phyloP scores from a whole-genome alignment of 495 filamentous ascomycete species.

The Lentithecium fluviatile region DNA sequence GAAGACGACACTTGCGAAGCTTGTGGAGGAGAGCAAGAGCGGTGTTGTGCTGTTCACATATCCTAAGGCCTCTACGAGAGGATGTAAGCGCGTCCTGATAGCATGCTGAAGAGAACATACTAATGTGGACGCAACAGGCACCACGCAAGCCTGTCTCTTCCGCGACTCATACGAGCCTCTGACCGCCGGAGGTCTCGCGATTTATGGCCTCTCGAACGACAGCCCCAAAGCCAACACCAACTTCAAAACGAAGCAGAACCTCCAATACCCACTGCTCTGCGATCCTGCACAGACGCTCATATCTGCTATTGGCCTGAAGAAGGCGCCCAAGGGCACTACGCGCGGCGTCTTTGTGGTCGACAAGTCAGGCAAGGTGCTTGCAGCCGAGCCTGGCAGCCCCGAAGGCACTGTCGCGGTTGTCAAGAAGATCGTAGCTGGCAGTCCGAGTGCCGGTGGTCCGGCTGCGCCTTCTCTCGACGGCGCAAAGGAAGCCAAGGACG shows the following conservation, averaged over 20 bases:
- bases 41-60: conserved; percentile 95
- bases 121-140: conserved; percentile 58
- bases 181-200: conserved; percentile 73
- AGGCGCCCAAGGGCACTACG: conserved; percentile 56
- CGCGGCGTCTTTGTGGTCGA: conserved; percentile 86
- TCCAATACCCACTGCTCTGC: conserved; percentile 88
- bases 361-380: conserved; percentile 69
- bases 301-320: conserved; percentile 45
- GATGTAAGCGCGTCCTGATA: conserved; percentile 66
- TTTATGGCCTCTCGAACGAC: conserved; percentile 88
- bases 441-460: neutral
- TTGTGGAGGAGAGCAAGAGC: conserved; percentile 77
- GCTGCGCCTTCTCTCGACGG: neutral
- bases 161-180: conserved; percentile 76
- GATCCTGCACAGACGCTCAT: conserved; percentile 67
- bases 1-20: conserved; percentile 70
- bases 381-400: conserved; percentile 60
- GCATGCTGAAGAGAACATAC: neutral
- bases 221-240: conserved; percentile 83
- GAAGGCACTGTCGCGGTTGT: conserved; percentile 58
- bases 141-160: conserved; percentile 89
- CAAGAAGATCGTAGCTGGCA: conserved; percentile 48
- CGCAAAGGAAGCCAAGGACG: conserved; percentile 32
- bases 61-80: conserved; percentile 89
- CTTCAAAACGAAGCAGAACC: conserved; percentile 82